These are phyloP conservation scores for Elaeagnus macrophylla DNA, from an alignment of 306 rosid species.

Conservation along the genomic window DNA sequence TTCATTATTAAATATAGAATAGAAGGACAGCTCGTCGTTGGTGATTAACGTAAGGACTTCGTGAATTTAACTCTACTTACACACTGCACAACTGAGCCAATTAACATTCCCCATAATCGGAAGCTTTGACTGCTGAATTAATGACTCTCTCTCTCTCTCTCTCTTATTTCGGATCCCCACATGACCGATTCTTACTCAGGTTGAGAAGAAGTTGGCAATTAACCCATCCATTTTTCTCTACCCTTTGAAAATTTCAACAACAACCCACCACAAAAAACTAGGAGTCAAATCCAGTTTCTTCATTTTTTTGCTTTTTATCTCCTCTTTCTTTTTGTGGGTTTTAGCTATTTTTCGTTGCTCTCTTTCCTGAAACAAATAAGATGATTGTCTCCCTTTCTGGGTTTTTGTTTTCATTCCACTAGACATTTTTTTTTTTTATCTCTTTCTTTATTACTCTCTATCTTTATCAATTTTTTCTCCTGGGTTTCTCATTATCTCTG, in stretches of 20 bases:
- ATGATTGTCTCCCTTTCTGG: conserved; percentile 10
- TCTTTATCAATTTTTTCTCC: neutral
- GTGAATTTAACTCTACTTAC: too few relatives aligned
- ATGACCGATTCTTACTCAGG: conserved; percentile 20
- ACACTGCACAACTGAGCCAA: too few relatives aligned
- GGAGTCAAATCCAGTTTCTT: conserved; percentile 7
- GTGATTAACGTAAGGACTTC: too few relatives aligned
- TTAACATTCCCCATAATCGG: too few relatives aligned
- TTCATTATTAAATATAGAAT: too few relatives aligned
- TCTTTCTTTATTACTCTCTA: too few relatives aligned
- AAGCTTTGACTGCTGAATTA: too few relatives aligned
- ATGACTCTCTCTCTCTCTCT: neutral
- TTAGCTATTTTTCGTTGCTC: conserved; percentile 13
- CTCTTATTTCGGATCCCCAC: conserved; percentile 56
- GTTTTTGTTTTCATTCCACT: conserved; percentile 1
- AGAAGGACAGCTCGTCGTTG: too few relatives aligned
- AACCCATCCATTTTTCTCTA: neutral
- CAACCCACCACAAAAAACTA: conserved; percentile 32
- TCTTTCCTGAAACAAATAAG: conserved; percentile 9
- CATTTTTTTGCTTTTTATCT: conserved; percentile 6
- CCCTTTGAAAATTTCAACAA: conserved; percentile 21
- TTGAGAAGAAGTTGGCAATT: neutral
- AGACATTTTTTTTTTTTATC: conserved; percentile 6
- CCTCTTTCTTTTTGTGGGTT: neutral
- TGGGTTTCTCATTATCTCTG: conserved; percentile 7